Evolutionary conservation across 495 filamentous ascomycete species (phyloP).

Genomic region (Physcia stellaris): DNA sequence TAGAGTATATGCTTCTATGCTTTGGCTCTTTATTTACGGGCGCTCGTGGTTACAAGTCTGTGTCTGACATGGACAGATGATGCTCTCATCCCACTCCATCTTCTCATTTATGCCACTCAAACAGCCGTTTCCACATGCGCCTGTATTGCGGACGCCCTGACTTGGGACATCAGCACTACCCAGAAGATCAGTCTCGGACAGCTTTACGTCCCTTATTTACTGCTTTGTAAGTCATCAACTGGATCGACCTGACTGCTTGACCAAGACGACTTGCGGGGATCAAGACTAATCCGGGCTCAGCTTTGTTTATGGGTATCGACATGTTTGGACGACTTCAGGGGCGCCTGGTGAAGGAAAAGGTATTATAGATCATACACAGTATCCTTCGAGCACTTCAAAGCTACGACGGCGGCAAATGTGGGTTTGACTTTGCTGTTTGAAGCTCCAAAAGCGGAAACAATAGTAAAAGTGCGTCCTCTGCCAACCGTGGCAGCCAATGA

Average conservation of each 20-base stretch:
- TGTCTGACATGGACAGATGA: constrained; percentile 30
- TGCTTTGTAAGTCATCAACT: constrained; percentile 45
- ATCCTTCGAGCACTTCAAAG: too few species aligned
- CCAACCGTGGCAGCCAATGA: too few species aligned
- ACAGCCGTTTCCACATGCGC: constrained; percentile 58
- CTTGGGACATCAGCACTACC: constrained; percentile 36
- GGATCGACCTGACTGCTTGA: not conserved
- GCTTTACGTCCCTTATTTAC: constrained; percentile 60
- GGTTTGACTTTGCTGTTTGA: too few species aligned
- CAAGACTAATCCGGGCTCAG: constrained; percentile 26
- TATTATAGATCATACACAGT: too few species aligned
- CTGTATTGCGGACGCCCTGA: constrained; percentile 49
- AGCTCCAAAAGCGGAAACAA: too few species aligned
- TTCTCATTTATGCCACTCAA: constrained; percentile 56
- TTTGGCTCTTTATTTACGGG: not conserved
- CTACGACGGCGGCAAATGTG: too few species aligned
- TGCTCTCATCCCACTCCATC: constrained; percentile 44
- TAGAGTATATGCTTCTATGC: constrained; percentile 1
- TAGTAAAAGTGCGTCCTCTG: too few species aligned
- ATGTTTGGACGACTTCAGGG: constrained; percentile 33
- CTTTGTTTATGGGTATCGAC: constrained; percentile 41
- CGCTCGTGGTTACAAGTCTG: not conserved
- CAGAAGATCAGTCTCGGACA: constrained; percentile 44
- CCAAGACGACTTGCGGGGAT: not conserved
- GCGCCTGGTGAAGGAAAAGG: too few species aligned